Base-by-base conservation (phyloP, 2,329 filamentous ascomycete species). In the Xenoacremonium recifei region DNA sequence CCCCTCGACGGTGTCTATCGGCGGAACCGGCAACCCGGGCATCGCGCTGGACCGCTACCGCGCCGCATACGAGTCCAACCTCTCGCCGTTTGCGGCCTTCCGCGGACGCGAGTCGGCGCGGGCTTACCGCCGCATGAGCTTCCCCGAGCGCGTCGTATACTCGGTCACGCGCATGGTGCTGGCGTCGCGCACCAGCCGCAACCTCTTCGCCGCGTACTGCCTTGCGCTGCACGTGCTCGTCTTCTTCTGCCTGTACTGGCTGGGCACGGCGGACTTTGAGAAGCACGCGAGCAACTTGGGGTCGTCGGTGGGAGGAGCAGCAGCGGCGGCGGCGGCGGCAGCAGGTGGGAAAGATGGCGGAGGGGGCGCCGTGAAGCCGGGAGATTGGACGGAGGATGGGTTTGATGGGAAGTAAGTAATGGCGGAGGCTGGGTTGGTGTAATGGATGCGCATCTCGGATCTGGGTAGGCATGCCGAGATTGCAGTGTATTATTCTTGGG, bases 11-110 rank as follows among this genome's bases (percentile, higher is more conserved):
- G 73, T 89, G 19, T 75, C 77, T 49, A 65, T 82, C 63, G 65
- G 81, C 69, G 64, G 79, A 69, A 56, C 75, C 62, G 53, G 70
- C 13, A 72, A 64, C 45, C 81, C 84, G 1, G 84, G 82, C 4
- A 77, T 85, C 39, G 81, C 83, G 12, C 73, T 93, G 40, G 89
- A 96, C 64, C 81, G 90, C 35, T 99, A 99, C 67, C 82, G 87
- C 47, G 85, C 89, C 44, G 89, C 90, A 10, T 99, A 99, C 69
- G 93, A 99, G 69, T 88, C 87, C 31, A 95, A 93, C 59, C 85
- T 99, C 36, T 96, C 90, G 10, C 93, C 93, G 0, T 99, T 99
- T 64, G 91, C 92, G 19, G 90, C 90, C 3, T 99, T 99, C 71
- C 79, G 92, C 33, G 91, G 92, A n/a, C 81, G 92, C 38, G 95